Percentiles rank a stretch among this genome's conserved stretches.
Conservation (phyloP, 1,139 yeast species). For the Blastobotrys ciferrii region DNA sequence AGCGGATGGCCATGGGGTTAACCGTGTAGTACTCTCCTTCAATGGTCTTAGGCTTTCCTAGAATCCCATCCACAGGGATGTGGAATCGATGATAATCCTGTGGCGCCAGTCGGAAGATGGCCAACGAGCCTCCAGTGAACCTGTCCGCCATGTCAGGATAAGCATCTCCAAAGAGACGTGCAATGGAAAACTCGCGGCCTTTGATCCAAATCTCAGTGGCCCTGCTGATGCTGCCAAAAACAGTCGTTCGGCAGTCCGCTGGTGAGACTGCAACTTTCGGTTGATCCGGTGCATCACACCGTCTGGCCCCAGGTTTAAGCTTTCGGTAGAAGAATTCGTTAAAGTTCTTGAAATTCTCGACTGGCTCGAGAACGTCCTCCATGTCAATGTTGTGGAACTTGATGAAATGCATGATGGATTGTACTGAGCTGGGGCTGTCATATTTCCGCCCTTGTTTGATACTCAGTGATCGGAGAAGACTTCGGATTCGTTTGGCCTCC, state of each 20-base stretch:
- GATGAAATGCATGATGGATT: slow-evolving; percentile 72
- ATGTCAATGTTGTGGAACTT: slow-evolving; percentile 76
- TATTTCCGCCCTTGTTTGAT: slow-evolving; percentile 82
- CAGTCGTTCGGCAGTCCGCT: slow-evolving; percentile 85
- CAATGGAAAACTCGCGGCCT: slow-evolving; percentile 71
- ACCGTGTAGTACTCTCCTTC: slow-evolving; percentile 94
- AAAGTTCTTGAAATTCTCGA: slow-evolving; percentile 60
- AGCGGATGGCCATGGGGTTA: slow-evolving; percentile 94
- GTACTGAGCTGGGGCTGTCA: slow-evolving; percentile 64
- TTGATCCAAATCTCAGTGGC: slow-evolving; percentile 90
- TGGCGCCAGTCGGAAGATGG: slow-evolving; percentile 87
- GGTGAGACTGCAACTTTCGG: slow-evolving; percentile 63
- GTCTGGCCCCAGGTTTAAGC: slow-evolving; percentile 68
- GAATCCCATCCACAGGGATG: slow-evolving; percentile 72
- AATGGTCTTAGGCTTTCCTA: slow-evolving; percentile 65
- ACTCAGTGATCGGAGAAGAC: slow-evolving; percentile 61
- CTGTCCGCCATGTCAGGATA: slow-evolving; percentile 49
- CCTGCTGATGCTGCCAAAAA: slow-evolving; percentile 55
- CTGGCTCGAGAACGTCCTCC: slow-evolving; percentile 58
- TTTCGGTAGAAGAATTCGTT: slow-evolving; percentile 87
- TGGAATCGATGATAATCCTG: slow-evolving; percentile 97
- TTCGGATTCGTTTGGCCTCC: slow-evolving; percentile 59
- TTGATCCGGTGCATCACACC: slow-evolving; percentile 56
- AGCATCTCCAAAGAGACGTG: slow-evolving; percentile 60
- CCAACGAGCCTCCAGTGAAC: slow-evolving; percentile 59